Conservation (phyloP, 768 basidiomycete species). For the Leccinum rimulosum region DNA sequence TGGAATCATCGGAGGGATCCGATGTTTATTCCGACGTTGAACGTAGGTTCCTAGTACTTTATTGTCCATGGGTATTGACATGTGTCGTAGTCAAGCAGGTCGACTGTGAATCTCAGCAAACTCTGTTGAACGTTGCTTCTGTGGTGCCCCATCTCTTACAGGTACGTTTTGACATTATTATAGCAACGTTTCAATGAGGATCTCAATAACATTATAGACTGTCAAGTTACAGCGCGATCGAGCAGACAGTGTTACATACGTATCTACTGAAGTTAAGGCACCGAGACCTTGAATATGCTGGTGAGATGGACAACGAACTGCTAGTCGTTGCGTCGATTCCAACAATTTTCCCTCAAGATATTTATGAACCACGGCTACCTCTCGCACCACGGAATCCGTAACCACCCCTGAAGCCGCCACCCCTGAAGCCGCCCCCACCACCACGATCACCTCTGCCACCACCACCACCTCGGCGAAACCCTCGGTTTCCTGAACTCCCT, state of each 20-base stretch:
- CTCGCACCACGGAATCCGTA: conserved; percentile 45
- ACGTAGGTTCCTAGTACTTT: conserved; percentile 8
- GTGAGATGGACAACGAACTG: neutral
- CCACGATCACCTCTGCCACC: conserved; percentile 35
- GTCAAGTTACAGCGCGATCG: conserved; percentile 52
- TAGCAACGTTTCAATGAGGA: too few relatives aligned
- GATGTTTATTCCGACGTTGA: neutral
- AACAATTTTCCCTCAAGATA: neutral
- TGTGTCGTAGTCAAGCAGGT: conserved; percentile 18
- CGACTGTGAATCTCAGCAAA: conserved; percentile 24
- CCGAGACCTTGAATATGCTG: conserved; percentile 40
- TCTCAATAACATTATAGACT: conserved; percentile 32
- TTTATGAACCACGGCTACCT: conserved; percentile 50
- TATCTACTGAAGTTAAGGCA: conserved; percentile 49
- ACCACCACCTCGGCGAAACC: conserved; percentile 37
- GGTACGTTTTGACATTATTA: conserved; percentile 32
- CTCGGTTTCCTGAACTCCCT: conserved; percentile 28
- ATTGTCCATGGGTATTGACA: conserved; percentile 1
- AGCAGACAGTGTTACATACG: conserved; percentile 42
- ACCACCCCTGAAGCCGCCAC: conserved; percentile 48
- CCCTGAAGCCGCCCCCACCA: conserved; percentile 45
- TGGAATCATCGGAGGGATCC: conserved; percentile 21
- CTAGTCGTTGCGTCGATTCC: neutral
- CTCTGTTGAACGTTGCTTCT: conserved; percentile 36
- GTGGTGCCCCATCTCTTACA: conserved; percentile 50